Evolutionary conservation across 768 basidiomycete genomes (phyloP).

Genomic region (Heimioporus sp.): DNA sequence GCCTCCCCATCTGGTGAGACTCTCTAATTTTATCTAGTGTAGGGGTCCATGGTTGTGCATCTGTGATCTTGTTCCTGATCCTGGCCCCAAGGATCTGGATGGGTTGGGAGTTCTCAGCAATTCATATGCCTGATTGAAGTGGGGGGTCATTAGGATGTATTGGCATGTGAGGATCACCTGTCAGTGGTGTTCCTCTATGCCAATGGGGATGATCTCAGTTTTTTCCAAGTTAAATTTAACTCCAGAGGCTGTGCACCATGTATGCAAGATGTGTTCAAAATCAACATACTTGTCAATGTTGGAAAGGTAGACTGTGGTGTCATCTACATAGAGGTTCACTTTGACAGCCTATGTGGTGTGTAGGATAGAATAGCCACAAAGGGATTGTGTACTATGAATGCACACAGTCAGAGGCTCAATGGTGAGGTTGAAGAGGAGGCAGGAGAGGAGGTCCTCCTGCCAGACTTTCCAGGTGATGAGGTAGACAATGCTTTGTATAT

Average conservation of each 20-base stretch:
- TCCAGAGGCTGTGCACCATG: constrained; percentile 27
- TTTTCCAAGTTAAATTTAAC: too few relatives aligned
- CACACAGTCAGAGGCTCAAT: constrained; percentile 30
- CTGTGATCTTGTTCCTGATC: constrained; percentile 20
- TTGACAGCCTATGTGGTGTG: constrained; percentile 8
- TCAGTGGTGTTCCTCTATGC: constrained; percentile 1
- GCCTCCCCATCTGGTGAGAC: constrained; percentile 9
- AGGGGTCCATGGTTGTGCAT: constrained; percentile 14
- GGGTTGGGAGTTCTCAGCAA: constrained; percentile 14
- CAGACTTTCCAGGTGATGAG: constrained; percentile 24
- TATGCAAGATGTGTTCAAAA: constrained; percentile 19
- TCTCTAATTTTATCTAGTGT: constrained; percentile 20
- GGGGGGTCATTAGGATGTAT: not conserved
- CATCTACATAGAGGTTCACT: constrained; percentile 27
- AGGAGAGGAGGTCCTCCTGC: constrained; percentile 36
- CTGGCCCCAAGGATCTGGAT: constrained; percentile 14
- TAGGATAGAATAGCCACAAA: too few relatives aligned
- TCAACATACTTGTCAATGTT: constrained; percentile 11
- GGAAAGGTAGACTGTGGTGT: constrained; percentile 18
- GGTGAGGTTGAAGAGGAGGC: constrained; percentile 31
- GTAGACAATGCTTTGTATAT: too few relatives aligned
- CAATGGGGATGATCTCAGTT: constrained; percentile 26
- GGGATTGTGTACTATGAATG: constrained; percentile 1
- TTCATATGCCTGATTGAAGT: not conserved
- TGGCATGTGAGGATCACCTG: not conserved